Base-by-base conservation (phyloP, 305 asterid species). In the Rubia tinctorum region DNA sequence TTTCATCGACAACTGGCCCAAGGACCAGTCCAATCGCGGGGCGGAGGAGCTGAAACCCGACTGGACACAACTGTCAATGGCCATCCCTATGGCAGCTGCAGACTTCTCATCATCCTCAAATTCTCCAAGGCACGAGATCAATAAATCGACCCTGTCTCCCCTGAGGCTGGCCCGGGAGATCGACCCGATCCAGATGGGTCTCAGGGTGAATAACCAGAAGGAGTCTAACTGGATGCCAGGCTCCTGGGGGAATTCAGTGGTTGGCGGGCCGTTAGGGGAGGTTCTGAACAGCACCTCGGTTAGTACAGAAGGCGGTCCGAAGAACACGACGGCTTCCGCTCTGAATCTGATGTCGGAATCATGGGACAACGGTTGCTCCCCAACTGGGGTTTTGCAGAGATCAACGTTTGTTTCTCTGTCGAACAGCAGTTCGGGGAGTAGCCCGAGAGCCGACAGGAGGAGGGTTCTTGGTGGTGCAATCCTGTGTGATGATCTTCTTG, bases 31-130 rank as follows among this genome's bases (percentile, higher is more conserved):
- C 0, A 68, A 73, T 27, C 82, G 82, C 5, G 70, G 76, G 69
- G 64, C 92, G 2, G 78, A 82, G 58, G 85, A 90, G 69, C 86
- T 84, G 22, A 86, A 84, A 77, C 79, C 96, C 1, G 95, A 89
- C 75, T 90, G 97, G 93, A 93, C 97, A 40, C 94, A 86, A 69
- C 96, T 93, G 15, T 91, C 98, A 9, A 93, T 93, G 93, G 85
- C 98, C 12, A 91, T 91, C 76, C 96, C 98, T 7, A 75, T 80
- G 72, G 78, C 88, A 45, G 81, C 82, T 66, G 73, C 81, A 0
- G 89, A 84, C 72, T 89, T 91, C 76, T 84, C 90, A 27, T 78
- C 93, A 40, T 82, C 93, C 15, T 73, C 88, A 2, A 74, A 73
- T 60, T 84, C 93, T 13, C 89, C 92, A 10, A 78, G 66, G 30